A percentile compares a stretch with the other conserved stretches of the same genome.
phyloP scores from a whole-genome alignment of 345 rosid genomes.

The Leavenworthia alabamica region DNA sequence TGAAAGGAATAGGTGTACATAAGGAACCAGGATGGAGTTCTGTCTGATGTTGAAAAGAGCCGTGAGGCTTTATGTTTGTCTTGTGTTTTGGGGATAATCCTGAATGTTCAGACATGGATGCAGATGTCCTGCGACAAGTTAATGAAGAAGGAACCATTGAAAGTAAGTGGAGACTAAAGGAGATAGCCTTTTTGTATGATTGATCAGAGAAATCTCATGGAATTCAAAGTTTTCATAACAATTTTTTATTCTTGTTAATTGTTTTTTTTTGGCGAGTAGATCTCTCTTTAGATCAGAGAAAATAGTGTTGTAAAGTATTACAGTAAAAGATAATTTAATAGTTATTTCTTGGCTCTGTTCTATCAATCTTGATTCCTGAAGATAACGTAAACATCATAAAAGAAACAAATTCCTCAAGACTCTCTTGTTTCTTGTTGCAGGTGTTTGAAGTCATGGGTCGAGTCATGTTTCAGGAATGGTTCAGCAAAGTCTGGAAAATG shows the following conservation, averaged over 20 bases:
- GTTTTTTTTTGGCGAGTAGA: neutral
- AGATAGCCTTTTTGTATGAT: too few relatives aligned
- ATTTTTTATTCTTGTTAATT: too few relatives aligned
- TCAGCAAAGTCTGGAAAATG: too few relatives aligned
- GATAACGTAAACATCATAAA: too few relatives aligned
- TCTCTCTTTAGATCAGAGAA: neutral
- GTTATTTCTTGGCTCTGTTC: neutral
- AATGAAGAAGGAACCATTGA: neutral
- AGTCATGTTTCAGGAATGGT: too few relatives aligned
- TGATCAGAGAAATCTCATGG: neutral
- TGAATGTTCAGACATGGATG: conserved; percentile 6
- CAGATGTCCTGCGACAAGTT: neutral
- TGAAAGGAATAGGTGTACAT: conserved; percentile 47
- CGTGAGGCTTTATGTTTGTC: neutral
- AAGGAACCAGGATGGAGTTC: conserved; percentile 74
- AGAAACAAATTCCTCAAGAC: too few relatives aligned
- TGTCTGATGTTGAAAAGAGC: conserved; percentile 25
- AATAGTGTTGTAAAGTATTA: neutral
- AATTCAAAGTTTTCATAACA: too few relatives aligned
- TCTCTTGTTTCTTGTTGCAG: too few relatives aligned
- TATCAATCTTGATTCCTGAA: neutral
- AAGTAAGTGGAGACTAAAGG: neutral
- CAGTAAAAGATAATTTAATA: neutral
- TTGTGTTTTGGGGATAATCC: neutral
- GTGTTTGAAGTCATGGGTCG: too few relatives aligned